Evolutionary conservation across 805 yeast genomes (phyloP).

Genomic region (Osmozyma mogii): DNA sequence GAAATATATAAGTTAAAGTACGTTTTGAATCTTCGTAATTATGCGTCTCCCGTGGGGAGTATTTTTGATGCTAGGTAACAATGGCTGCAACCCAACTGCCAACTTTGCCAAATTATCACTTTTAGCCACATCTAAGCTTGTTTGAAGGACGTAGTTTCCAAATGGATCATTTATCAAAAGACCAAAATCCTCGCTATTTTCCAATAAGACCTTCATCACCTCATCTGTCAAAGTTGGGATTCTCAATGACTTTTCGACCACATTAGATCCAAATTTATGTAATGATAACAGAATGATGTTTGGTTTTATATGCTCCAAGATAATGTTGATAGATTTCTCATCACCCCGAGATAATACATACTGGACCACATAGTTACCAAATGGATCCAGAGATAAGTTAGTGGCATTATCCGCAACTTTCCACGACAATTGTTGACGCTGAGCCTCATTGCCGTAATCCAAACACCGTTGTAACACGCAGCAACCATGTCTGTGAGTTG

Average conservation of each 20-base stretch:
- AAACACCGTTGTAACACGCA: conserved; percentile 93
- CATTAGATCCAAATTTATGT: conserved; percentile 56
- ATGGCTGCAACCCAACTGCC: conserved; percentile 58
- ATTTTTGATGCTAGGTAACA: conserved; percentile 68
- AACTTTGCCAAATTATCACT: conserved; percentile 45
- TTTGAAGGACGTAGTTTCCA: conserved; percentile 54
- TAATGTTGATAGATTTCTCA: conserved; percentile 22
- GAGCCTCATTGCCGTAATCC: conserved; percentile 73
- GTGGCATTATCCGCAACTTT: conserved; percentile 65
- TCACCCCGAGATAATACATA: conserved; percentile 61
- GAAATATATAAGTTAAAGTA: conserved; percentile 3
- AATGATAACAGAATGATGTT: conserved; percentile 40
- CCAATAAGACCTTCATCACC: conserved; percentile 38
- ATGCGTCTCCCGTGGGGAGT: conserved; percentile 97
- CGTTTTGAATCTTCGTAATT: conserved; percentile 49
- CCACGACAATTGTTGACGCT: conserved; percentile 58
- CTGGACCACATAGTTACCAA: conserved; percentile 95
- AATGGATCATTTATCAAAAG: conserved; percentile 48
- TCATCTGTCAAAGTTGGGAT: conserved; percentile 37
- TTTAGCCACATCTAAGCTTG: conserved; percentile 49
- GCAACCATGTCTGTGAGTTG: conserved; percentile 92
- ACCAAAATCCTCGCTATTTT: conserved; percentile 25
- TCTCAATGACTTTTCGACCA: conserved; percentile 48
- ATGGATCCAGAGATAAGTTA: conserved; percentile 78
- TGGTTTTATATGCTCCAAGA: conserved; percentile 28